phyloP scores from a whole-genome alignment of 768 basidiomycete species.

The Hemileccinum impolitum region DNA sequence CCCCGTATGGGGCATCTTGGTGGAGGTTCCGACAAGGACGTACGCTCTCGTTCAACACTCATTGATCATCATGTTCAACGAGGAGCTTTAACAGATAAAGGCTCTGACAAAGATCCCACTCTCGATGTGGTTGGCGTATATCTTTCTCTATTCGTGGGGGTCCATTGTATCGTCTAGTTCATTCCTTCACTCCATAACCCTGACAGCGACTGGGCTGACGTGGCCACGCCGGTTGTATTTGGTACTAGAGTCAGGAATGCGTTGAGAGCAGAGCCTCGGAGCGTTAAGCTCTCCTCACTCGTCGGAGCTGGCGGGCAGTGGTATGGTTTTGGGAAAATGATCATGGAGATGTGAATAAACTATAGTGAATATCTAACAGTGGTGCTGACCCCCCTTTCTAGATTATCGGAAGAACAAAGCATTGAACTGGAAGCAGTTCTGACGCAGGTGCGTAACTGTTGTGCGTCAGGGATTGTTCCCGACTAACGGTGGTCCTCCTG shows the following conservation, averaged over 20 bases:
- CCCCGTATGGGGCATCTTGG: constrained; percentile 87
- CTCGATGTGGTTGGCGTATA: constrained; percentile 90
- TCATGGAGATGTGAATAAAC: constrained; percentile 70
- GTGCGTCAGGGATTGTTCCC: constrained; percentile 5
- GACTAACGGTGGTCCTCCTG: constrained; percentile 3
- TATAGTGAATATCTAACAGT: neutral
- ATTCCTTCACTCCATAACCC: constrained; percentile 1
- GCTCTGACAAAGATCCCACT: constrained; percentile 73
- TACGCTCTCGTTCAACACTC: constrained; percentile 34
- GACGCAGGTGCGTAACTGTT: constrained; percentile 47
- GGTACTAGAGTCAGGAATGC: constrained; percentile 77
- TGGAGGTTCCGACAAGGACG: constrained; percentile 81
- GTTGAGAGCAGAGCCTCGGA: constrained; percentile 82
- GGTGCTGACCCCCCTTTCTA: constrained; percentile 30
- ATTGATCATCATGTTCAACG: constrained; percentile 6
- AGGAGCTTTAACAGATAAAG: constrained; percentile 55
- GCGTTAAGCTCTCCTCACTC: constrained; percentile 76
- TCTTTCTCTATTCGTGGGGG: constrained; percentile 72
- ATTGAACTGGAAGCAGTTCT: constrained; percentile 70
- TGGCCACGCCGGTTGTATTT: constrained; percentile 80
- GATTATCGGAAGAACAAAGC: constrained; percentile 73
- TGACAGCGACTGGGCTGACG: constrained; percentile 81
- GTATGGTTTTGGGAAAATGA: constrained; percentile 89
- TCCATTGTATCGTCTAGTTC: neutral
- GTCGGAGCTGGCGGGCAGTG: constrained; percentile 87